A percentile compares a stretch with the other conserved stretches of the same genome.
These are phyloP conservation scores for Ganoderma resinaceum DNA, from an alignment of 1,284 basidiomycete genomes.

Conservation along the genomic window DNA sequence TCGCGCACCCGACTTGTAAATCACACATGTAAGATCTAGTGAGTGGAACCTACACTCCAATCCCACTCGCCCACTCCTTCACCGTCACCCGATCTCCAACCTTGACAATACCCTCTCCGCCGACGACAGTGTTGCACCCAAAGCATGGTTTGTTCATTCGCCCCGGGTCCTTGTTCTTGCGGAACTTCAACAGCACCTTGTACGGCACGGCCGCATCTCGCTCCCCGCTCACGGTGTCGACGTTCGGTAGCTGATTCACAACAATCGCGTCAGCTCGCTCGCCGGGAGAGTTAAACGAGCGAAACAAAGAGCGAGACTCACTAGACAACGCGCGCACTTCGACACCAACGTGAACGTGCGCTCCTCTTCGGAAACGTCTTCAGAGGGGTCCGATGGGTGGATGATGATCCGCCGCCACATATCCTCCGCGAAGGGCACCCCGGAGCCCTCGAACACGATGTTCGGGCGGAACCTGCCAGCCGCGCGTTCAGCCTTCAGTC, in stretches of 20 bases:
- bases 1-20: too few relatives aligned
- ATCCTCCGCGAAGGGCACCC: constrained; percentile 56
- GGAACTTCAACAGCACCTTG: constrained; percentile 75
- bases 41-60: constrained; percentile 26
- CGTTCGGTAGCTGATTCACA: constrained; percentile 67
- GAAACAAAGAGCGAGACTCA: constrained; percentile 45
- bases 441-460: constrained; percentile 66
- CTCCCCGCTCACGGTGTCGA: constrained; percentile 66
- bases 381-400: constrained; percentile 34
- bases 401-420: constrained; percentile 66
- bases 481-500: background rate
- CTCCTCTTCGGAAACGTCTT: constrained; percentile 30
- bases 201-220: constrained; percentile 77
- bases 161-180: constrained; percentile 58
- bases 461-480: constrained; percentile 73
- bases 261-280: background rate
- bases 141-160: constrained; percentile 62
- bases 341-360: constrained; percentile 64
- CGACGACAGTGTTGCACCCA: constrained; percentile 65
- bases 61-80: constrained; percentile 44
- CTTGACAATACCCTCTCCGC: constrained; percentile 53
- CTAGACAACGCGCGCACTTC: constrained; percentile 74
- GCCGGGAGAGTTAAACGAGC: constrained; percentile 6
- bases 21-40: too few relatives aligned
- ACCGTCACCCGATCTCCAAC: constrained; percentile 67